Evolutionary conservation across 2,329 filamentous ascomycete species (phyloP).

Genomic region (Talaromyces piceae): DNA sequence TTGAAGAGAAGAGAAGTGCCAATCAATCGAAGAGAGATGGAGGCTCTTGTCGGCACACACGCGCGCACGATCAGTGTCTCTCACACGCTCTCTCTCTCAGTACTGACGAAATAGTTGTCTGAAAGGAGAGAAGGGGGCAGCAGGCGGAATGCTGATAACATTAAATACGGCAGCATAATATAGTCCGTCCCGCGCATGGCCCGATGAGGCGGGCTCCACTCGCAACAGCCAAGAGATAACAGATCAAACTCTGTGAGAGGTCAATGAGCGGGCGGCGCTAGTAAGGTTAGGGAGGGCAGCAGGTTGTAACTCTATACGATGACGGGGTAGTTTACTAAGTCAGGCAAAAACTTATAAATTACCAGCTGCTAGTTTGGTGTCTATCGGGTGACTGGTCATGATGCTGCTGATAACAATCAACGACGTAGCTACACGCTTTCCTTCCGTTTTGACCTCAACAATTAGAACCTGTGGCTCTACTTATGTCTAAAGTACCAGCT

Average conservation of each 20-base stretch:
- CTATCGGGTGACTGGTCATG: background rate
- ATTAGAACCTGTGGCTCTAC: too few relatives aligned
- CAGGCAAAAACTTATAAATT: too few relatives aligned
- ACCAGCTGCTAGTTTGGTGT: background rate
- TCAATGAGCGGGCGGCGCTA: background rate
- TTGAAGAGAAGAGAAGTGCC: background rate
- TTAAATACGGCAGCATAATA: too few relatives aligned
- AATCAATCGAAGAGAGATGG: background rate
- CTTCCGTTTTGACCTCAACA: background rate
- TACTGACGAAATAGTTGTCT: background rate
- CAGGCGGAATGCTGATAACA: background rate
- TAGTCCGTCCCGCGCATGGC: background rate
- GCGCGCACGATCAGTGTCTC: too few relatives aligned
- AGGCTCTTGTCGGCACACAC: too few relatives aligned
- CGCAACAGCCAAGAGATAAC: slow-evolving; percentile 11
- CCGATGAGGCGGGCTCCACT: background rate
- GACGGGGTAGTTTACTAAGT: too few relatives aligned
- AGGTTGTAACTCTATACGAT: too few relatives aligned
- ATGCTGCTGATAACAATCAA: too few relatives aligned
- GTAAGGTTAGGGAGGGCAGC: slow-evolving; percentile 1
- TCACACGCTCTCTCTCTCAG: background rate
- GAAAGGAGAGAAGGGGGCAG: background rate
- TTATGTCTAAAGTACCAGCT: too few relatives aligned
- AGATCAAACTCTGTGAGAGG: background rate
- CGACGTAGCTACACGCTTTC: too few relatives aligned